phyloP scores from a whole-genome alignment of 148 eudicot species.

The Camellia granthamiana region DNA sequence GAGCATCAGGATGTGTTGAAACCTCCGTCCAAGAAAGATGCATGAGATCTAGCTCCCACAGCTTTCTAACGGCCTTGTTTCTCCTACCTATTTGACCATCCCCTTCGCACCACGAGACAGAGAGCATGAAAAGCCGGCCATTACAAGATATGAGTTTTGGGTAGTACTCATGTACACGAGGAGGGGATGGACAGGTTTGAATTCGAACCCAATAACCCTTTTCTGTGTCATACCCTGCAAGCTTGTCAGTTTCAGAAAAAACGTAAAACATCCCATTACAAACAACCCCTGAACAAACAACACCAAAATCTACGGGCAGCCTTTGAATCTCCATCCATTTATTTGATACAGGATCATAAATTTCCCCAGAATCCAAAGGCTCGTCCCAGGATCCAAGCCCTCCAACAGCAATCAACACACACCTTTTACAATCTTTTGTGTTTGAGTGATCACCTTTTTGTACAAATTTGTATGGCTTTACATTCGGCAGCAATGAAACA shows the following conservation, averaged over 20 bases:
- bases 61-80: constrained; percentile 85
- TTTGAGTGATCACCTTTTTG: constrained; percentile 47
- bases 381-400: constrained; percentile 94
- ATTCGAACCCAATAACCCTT: constrained; percentile 75
- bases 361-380: constrained; percentile 81
- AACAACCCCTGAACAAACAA: constrained; percentile 76
- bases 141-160: constrained; percentile 69
- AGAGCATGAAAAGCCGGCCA: constrained; percentile 72
- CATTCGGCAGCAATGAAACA: constrained; percentile 19
- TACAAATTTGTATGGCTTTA: constrained; percentile 47
- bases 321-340: constrained; percentile 93
- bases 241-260: constrained; percentile 81
- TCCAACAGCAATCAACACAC: constrained; percentile 78
- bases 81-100: constrained; percentile 97
- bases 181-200: constrained; percentile 66
- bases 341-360: constrained; percentile 73
- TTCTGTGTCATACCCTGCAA: constrained; percentile 75
- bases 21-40: constrained; percentile 69
- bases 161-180: constrained; percentile 85
- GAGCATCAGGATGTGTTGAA: constrained; percentile 78
- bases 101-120: constrained; percentile 98
- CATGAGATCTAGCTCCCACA: constrained; percentile 80
- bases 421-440: constrained; percentile 48
- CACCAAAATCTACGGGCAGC: constrained; percentile 76
- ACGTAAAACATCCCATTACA: constrained; percentile 70